phyloP scores from a whole-genome alignment of 495 filamentous ascomycete species.

The Chaetomium cochliodes region DNA sequence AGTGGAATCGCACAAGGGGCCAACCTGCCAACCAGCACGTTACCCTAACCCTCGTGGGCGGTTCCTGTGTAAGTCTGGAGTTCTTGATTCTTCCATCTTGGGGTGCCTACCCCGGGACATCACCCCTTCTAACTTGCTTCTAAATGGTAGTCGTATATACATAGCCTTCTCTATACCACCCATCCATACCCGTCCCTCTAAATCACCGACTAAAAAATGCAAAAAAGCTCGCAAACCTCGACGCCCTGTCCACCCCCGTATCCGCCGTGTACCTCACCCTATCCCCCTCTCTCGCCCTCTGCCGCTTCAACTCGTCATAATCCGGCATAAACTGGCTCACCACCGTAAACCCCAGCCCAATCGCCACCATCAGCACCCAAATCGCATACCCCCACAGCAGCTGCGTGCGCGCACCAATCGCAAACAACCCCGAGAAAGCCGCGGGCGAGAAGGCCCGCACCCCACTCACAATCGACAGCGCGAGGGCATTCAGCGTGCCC shows the following conservation, averaged over 20 bases:
- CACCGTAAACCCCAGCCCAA: conserved; percentile 49
- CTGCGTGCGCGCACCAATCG: conserved; percentile 56
- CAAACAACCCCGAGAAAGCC: conserved; percentile 60
- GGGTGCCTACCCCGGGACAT: too few species aligned
- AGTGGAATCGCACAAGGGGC: not conserved
- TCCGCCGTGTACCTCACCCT: not conserved
- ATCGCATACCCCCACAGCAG: conserved; percentile 60
- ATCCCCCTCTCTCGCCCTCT: conserved; percentile 21
- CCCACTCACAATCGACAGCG: conserved; percentile 53
- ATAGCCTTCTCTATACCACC: too few species aligned
- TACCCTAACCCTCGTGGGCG: too few species aligned
- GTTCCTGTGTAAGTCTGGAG: too few species aligned
- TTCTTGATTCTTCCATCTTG: too few species aligned
- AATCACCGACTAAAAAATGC: not conserved
- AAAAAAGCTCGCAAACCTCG: not conserved
- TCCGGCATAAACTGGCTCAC: conserved; percentile 51
- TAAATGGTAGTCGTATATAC: too few species aligned
- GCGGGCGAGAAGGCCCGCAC: conserved; percentile 60
- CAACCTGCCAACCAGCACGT: too few species aligned
- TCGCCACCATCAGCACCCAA: conserved; percentile 57
- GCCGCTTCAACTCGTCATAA: conserved; percentile 43
- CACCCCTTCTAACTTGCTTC: too few species aligned
- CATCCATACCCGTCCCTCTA: too few species aligned
- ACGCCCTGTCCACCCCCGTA: not conserved
- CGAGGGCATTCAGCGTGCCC: conserved; percentile 64